A percentile compares a stretch with the other conserved stretches of the same genome.
Evolutionary conservation across 2,329 filamentous ascomycete genomes (phyloP).

Genomic region (Myrmaecium sp.): DNA sequence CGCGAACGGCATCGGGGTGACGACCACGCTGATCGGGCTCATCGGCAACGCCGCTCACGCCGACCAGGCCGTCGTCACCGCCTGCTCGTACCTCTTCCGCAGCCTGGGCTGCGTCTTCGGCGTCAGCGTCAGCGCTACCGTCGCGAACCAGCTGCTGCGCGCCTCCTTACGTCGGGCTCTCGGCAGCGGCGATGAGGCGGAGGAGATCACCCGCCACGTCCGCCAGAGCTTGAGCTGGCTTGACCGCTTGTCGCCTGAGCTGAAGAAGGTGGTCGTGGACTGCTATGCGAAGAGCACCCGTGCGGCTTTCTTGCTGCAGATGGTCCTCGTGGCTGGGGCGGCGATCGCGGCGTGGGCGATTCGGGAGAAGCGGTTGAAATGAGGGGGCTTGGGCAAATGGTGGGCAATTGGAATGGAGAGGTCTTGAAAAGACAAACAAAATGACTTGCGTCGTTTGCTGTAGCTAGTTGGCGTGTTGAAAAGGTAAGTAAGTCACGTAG

Average conservation of each 20-base stretch:
- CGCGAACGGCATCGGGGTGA: slow-evolving; percentile 45
- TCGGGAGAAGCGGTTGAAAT: slow-evolving; percentile 23
- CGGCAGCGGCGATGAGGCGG: slow-evolving; percentile 39
- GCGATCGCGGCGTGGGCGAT: slow-evolving; percentile 28
- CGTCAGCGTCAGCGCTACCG: slow-evolving; percentile 51
- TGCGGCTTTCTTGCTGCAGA: slow-evolving; percentile 33
- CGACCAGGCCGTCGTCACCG: slow-evolving; percentile 60
- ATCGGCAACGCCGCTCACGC: slow-evolving; percentile 50
- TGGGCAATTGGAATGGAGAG: neutral
- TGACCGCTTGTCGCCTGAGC: slow-evolving; percentile 41
- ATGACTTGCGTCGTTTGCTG: no score
- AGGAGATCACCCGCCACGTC: slow-evolving; percentile 50
- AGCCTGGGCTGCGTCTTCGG: slow-evolving; percentile 50
- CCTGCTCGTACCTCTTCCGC: slow-evolving; percentile 68
- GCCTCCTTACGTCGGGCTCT: slow-evolving; percentile 37
- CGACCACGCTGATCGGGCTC: slow-evolving; percentile 53
- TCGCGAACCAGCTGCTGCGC: slow-evolving; percentile 53
- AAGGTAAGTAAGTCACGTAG: no score
- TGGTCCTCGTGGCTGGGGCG: slow-evolving; percentile 33
- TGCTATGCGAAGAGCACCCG: slow-evolving; percentile 47
- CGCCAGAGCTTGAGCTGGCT: slow-evolving; percentile 56
- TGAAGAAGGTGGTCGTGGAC: slow-evolving; percentile 41
- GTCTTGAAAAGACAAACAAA: no score
- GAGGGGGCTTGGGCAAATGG: neutral
- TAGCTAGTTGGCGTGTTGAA: no score